Base-by-base conservation (phyloP, 441 rosid species). In the Macaranga tanarius region DNA sequence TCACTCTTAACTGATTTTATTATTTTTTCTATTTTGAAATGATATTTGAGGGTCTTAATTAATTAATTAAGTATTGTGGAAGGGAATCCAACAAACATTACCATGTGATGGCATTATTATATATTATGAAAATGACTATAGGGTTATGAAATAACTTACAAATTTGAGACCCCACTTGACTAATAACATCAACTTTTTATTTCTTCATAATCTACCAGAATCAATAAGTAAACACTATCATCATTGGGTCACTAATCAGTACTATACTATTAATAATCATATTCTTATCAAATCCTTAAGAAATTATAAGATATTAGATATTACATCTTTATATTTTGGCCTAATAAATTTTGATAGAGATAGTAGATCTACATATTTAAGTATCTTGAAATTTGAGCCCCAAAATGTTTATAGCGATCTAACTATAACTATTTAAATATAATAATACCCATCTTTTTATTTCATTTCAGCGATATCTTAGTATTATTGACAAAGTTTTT, bases 121-220 rank as follows among this genome's bases (percentile, higher is more conserved):
- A n/a, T 34, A 34, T 34, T 34, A 34, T 34, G 38, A 34, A 71
- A 51, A 19, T 59, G 8, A 61, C 31, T 60, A 28, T 25, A 71
- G 62, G 15, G 7, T 3, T 10, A 40, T 13, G 16, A 20, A 65
- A 56, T 56, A 69, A 69, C 13, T 69, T 42, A 57, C 57, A 16
- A 57, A 23, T 22, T 69, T 25, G 40, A 56, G 72, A 62, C 38
- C 72, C 72, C 34, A 69, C 62, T 74, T 67, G 72, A 60, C 72
- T 50, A 67, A 74, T 48, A 34, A 28, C 17, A 56, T 15, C 20
- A 55, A 45, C 9, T 54, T 59, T 66, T 45, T 9, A 55, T 22
- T 38, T 66, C 47, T 56, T 48, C 19, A 61, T 59, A 74, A 67
- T 67, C 72, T 74, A 67, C 67, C 67, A 34, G 20, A 62, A 65